phyloP scores from a whole-genome alignment of 805 yeast species.

The Zygotorulaspora florentina region DNA sequence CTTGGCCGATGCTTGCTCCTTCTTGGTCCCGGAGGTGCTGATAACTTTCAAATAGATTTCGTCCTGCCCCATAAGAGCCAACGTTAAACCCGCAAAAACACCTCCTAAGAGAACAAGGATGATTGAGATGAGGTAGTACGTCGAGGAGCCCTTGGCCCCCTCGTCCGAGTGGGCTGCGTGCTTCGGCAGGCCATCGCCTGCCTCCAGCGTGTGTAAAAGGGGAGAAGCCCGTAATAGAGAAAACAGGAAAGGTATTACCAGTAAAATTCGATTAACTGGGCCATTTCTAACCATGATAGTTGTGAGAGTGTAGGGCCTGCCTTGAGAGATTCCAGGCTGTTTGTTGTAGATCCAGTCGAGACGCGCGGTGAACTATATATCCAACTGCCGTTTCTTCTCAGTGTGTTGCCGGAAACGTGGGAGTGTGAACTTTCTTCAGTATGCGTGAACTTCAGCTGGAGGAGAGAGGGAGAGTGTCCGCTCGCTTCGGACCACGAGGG shows the following conservation, averaged over 20 bases:
- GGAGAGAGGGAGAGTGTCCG: too few relatives aligned
- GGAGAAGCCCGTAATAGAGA: neutral
- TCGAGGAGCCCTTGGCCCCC: constrained; percentile 15
- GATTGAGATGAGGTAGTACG: constrained; percentile 51
- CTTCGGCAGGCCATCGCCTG: neutral
- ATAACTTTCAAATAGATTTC: constrained; percentile 91
- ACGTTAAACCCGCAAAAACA: constrained; percentile 89
- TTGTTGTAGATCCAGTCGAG: too few relatives aligned
- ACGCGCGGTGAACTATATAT: too few relatives aligned
- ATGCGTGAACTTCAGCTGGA: too few relatives aligned
- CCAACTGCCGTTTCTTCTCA: too few relatives aligned
- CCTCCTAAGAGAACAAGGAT: constrained; percentile 73
- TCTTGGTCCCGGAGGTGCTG: constrained; percentile 73
- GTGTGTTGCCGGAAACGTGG: neutral
- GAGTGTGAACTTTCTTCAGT: neutral
- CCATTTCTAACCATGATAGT: neutral
- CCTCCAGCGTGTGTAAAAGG: neutral
- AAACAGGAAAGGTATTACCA: neutral
- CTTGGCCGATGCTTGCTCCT: constrained; percentile 63
- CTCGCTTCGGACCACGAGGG: too few relatives aligned
- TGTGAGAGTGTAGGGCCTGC: neutral
- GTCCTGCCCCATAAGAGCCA: constrained; percentile 97
- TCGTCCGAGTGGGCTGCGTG: neutral
- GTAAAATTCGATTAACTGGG: neutral
- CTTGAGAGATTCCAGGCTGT: too few relatives aligned